Conservation (phyloP, 768 basidiomycete species). For the Lanmaoa pseudosensibilis region DNA sequence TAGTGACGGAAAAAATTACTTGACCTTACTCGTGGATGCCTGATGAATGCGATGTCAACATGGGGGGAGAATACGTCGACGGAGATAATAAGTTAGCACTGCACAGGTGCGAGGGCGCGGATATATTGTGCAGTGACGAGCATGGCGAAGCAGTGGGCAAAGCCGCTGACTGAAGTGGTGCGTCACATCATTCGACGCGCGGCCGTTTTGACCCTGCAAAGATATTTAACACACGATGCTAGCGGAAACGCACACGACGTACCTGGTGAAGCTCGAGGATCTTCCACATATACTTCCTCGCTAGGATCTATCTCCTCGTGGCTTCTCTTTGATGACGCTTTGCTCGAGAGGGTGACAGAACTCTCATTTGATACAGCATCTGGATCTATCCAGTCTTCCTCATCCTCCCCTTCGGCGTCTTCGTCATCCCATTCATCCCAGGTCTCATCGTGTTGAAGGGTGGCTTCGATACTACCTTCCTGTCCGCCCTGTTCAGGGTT, state of each 20-base stretch:
- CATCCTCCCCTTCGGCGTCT: constrained; percentile 48
- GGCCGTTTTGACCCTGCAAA: constrained; percentile 45
- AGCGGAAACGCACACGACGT: neutral
- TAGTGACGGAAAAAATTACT: constrained; percentile 22
- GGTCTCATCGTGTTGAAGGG: constrained; percentile 13
- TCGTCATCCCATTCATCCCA: constrained; percentile 36
- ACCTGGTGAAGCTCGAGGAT: constrained; percentile 49
- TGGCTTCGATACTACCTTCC: constrained; percentile 17
- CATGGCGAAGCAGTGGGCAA: neutral
- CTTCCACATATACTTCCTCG: constrained; percentile 38
- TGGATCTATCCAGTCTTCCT: constrained; percentile 46
- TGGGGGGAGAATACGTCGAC: constrained; percentile 8
- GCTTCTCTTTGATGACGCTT: constrained; percentile 48
- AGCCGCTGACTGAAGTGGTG: neutral
- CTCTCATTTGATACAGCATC: constrained; percentile 52
- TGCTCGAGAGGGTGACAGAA: constrained; percentile 57
- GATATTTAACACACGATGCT: neutral
- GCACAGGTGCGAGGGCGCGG: constrained; percentile 4
- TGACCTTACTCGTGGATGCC: constrained; percentile 26
- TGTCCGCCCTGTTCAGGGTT: constrained; percentile 16
- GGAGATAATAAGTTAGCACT: constrained; percentile 32
- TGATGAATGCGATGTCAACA: constrained; percentile 9
- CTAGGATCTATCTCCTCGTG: constrained; percentile 47
- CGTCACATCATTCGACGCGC: constrained; percentile 36
- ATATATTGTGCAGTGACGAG: constrained; percentile 2